Evolutionary conservation across 345 rosid genomes (phyloP).

Genomic region (Eucalyptus erythrocorys): DNA sequence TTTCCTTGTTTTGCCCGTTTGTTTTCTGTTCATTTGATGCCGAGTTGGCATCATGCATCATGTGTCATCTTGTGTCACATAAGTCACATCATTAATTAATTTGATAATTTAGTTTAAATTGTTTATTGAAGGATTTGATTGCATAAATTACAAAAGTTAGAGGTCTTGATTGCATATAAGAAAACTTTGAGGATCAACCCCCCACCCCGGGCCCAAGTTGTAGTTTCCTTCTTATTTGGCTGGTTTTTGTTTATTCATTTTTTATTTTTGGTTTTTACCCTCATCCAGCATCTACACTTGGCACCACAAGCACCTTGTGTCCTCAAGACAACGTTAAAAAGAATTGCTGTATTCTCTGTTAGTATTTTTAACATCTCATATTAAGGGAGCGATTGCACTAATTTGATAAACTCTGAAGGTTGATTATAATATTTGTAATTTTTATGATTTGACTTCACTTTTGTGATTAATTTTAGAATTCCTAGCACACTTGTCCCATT

Average conservation of each 20-base stretch:
- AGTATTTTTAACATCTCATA: no score
- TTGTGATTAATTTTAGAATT: background rate
- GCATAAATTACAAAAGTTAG: background rate
- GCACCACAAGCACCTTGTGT: background rate
- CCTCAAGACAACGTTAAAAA: background rate
- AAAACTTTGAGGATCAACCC: fast-evolving
- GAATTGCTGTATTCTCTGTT: background rate
- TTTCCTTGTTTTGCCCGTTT: no score
- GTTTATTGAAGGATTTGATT: background rate
- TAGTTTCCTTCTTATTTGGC: background rate
- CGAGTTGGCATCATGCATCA: fast-evolving
- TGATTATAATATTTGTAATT: background rate
- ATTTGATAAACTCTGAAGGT: background rate
- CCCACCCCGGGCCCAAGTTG: background rate
- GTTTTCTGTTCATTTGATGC: no score
- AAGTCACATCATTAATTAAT: no score
- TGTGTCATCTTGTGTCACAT: fast-evolving
- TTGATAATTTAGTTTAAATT: no score
- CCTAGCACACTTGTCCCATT: background rate
- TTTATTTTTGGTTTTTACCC: background rate
- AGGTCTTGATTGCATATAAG: background rate
- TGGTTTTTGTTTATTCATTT: background rate
- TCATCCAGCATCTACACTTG: background rate
- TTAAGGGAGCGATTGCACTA: background rate
- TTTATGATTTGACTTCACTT: background rate